phyloP scores from a whole-genome alignment of 345 rosid species.

The Punica granatum region DNA sequence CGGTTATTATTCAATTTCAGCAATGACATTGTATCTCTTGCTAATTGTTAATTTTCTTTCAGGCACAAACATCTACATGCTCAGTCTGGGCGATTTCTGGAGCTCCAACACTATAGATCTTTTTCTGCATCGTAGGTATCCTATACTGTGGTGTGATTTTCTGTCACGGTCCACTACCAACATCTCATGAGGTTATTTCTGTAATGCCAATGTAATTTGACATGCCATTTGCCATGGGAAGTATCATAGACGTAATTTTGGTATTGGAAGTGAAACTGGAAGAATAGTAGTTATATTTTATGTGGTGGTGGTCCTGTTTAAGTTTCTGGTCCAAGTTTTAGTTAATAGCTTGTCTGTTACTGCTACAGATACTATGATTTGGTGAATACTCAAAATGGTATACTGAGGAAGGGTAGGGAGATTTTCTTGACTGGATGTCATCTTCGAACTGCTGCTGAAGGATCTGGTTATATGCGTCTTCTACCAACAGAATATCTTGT shows the following conservation, averaged over 20 bases:
- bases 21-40: background rate
- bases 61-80: conserved; percentile 92
- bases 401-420: conserved; percentile 81
- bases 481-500: conserved; percentile 94
- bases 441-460: conserved; percentile 89
- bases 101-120: conserved; percentile 90
- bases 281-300: background rate
- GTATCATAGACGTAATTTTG: background rate
- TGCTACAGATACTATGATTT: conserved; percentile 65
- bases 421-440: conserved; percentile 81
- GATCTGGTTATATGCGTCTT: conserved; percentile 71
- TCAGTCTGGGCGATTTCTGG: conserved; percentile 89
- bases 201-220: background rate
- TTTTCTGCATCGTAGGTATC: conserved; percentile 83
- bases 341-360: background rate
- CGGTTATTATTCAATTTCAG: background rate
- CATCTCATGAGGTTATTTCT: background rate
- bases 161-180: background rate
- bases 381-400: conserved; percentile 64
- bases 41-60: conserved; percentile 5
- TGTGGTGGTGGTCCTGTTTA: background rate
- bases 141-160: conserved; percentile 6
- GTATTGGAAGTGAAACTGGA: background rate
- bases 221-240: background rate
- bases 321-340: conserved; percentile 10